A percentile compares a stretch with the other conserved stretches of the same genome.
Conservation (phyloP, 495 filamentous ascomycete species). For the Aspergillus sclerotioniger region DNA sequence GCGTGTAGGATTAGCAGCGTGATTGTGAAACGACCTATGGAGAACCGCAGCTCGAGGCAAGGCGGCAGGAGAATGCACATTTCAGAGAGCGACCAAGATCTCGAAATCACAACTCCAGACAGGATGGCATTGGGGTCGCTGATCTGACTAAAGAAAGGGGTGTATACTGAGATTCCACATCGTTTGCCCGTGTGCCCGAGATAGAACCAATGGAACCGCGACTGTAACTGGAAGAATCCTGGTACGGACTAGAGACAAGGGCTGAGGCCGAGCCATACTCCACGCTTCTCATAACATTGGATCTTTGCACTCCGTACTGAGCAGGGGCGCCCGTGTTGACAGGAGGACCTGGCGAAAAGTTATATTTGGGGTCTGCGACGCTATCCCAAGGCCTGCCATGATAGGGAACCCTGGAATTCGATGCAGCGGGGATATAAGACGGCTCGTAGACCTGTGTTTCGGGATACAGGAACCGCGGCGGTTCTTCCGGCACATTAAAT, state of each 20-base stretch:
- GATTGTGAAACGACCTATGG: neutral
- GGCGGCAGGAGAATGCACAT: neutral
- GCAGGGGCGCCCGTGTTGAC: slow-evolving; percentile 20
- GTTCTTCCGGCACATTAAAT: slow-evolving; percentile 13
- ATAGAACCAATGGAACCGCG: slow-evolving; percentile 24
- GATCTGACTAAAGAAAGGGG: slow-evolving; percentile 19
- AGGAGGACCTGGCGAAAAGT: slow-evolving; percentile 26
- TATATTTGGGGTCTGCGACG: slow-evolving; percentile 27
- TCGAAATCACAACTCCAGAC: neutral
- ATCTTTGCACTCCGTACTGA: slow-evolving; percentile 22
- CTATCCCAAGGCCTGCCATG: slow-evolving; percentile 18
- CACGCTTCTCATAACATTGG: slow-evolving; percentile 17
- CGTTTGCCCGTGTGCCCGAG: slow-evolving; percentile 29
- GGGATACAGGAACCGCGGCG: slow-evolving; percentile 25
- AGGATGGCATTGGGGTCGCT: slow-evolving; percentile 1
- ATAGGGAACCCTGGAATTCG: slow-evolving; percentile 19
- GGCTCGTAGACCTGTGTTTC: slow-evolving; percentile 22
- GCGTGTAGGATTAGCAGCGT: slow-evolving; percentile 13
- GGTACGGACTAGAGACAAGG: slow-evolving; percentile 18
- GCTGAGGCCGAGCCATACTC: slow-evolving; percentile 20
- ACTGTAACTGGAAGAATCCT: slow-evolving; percentile 27
- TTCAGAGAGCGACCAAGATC: neutral
- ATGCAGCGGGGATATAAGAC: slow-evolving; percentile 14
- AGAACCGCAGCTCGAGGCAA: neutral
- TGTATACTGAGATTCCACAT: slow-evolving; percentile 44